These are phyloP conservation scores for Penicillium janthinellum DNA, from an alignment of 2,329 filamentous ascomycete species.

Conservation along the genomic window DNA sequence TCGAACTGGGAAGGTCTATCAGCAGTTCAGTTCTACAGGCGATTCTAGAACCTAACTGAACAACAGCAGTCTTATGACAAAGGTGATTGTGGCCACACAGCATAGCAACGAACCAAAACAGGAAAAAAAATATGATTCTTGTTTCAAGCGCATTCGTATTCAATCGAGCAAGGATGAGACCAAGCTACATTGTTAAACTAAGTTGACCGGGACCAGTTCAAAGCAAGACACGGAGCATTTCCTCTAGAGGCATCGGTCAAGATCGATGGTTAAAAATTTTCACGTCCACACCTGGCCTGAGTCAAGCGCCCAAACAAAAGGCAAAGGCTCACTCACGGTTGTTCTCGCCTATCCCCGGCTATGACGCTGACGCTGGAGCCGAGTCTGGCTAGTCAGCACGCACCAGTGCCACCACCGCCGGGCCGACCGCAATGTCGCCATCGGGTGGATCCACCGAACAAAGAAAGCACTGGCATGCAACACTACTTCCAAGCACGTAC, in stretches of 20 bases:
- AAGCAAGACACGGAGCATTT: neutral
- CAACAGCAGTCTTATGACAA: neutral
- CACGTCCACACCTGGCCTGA: neutral
- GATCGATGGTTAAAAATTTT: neutral
- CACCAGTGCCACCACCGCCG: neutral
- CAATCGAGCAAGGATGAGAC: neutral
- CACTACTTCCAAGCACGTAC: neutral
- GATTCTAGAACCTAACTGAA: no score
- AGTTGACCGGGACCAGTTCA: neutral
- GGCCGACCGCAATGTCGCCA: conserved; percentile 8
- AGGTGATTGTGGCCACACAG: neutral
- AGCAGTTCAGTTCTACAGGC: no score
- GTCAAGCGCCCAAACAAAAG: neutral
- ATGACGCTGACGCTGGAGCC: neutral
- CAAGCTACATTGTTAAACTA: neutral
- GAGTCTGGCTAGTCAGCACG: no score
- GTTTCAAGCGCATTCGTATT: neutral
- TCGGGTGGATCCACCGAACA: neutral
- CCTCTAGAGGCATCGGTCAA: conserved; percentile 6
- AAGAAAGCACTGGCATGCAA: neutral
- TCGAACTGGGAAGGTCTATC: no score
- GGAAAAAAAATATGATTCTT: neutral
- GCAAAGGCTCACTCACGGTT: neutral
- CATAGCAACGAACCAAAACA: neutral
- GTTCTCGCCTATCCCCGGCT: conserved; percentile 6